Percentiles rank a stretch among this genome's conserved stretches.
phyloP scores from a whole-genome alignment of 257 asterid species.

The Pogostemon cablin region DNA sequence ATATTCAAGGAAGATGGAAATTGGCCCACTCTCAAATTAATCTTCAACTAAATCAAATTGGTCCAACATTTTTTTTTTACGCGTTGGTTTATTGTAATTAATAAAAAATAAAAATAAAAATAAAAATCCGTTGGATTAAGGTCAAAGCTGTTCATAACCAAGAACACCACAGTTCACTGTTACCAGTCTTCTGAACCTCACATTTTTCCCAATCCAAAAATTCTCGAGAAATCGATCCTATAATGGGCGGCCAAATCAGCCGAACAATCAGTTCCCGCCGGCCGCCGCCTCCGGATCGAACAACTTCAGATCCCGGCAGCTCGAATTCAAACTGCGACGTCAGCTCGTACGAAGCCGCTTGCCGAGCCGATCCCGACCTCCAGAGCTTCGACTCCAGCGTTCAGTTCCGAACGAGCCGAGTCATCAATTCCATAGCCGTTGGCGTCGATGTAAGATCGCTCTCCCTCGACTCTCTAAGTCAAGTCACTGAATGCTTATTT shows the following conservation, averaged over 20 bases:
- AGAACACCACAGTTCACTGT: slow-evolving; percentile 20
- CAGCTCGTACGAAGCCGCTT: slow-evolving; percentile 81
- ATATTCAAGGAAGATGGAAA: slow-evolving; percentile 17
- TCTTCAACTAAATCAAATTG: neutral
- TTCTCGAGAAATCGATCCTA: slow-evolving; percentile 6
- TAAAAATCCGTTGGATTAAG: neutral
- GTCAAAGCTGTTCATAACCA: slow-evolving; percentile 16
- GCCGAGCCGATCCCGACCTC: slow-evolving; percentile 78
- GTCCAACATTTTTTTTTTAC: slow-evolving; percentile 18
- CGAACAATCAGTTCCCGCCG: slow-evolving; percentile 38
- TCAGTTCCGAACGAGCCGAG: slow-evolving; percentile 70
- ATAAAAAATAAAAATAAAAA: too few relatives aligned
- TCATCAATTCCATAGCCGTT: slow-evolving; percentile 79
- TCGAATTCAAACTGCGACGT: slow-evolving; percentile 42
- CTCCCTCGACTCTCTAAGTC: slow-evolving; percentile 81
- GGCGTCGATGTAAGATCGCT: slow-evolving; percentile 65
- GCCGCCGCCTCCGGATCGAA: slow-evolving; percentile 27
- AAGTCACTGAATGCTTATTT: slow-evolving; percentile 66
- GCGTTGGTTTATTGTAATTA: slow-evolving; percentile 14
- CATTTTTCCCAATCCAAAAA: neutral
- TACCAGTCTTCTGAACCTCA: neutral
- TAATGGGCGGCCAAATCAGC: slow-evolving; percentile 69
- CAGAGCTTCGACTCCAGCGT: slow-evolving; percentile 61
- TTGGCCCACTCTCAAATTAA: neutral
- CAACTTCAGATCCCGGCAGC: slow-evolving; percentile 30